Conservation (phyloP, 2,329 filamentous ascomycete genomes). For the Calcarisporium arbuscula region DNA sequence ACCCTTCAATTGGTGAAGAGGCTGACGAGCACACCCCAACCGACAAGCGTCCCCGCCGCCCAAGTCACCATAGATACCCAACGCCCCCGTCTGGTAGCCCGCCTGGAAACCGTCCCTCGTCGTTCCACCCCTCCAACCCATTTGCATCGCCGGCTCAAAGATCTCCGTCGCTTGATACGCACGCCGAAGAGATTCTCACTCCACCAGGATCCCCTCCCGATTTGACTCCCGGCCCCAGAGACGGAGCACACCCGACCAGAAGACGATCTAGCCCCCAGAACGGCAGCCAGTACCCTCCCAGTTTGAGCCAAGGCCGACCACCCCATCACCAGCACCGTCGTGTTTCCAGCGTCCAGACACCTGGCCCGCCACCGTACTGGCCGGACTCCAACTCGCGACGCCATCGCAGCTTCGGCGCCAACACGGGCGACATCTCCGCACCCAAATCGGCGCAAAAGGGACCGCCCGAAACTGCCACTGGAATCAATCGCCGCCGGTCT, state of each 20-base stretch:
- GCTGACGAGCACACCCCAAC: background rate
- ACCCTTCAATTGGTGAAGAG: background rate
- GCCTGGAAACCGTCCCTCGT: conserved; percentile 25
- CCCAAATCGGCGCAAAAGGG: conserved; percentile 6
- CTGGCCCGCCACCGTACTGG: background rate
- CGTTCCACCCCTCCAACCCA: conserved; percentile 41
- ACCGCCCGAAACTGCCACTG: no score
- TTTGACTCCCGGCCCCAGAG: no score
- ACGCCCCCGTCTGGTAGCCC: conserved; percentile 53
- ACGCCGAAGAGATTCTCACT: background rate
- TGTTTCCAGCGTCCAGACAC: no score
- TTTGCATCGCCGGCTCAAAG: conserved; percentile 14
- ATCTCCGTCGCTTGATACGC: background rate
- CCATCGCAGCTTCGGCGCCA: background rate
- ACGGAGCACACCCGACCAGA: no score
- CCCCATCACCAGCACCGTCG: no score
- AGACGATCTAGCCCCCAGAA: no score
- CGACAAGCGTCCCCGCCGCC: background rate
- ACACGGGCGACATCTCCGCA: background rate
- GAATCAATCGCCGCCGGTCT: conserved; percentile 12
- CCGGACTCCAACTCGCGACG: background rate
- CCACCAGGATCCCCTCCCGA: conserved; percentile 2
- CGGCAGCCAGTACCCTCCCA: no score
- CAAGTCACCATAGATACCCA: conserved; percentile 1
- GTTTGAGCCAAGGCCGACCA: no score